Base-by-base conservation (phyloP, 2,329 filamentous ascomycete genomes). In the Paecilomyces variotii region DNA sequence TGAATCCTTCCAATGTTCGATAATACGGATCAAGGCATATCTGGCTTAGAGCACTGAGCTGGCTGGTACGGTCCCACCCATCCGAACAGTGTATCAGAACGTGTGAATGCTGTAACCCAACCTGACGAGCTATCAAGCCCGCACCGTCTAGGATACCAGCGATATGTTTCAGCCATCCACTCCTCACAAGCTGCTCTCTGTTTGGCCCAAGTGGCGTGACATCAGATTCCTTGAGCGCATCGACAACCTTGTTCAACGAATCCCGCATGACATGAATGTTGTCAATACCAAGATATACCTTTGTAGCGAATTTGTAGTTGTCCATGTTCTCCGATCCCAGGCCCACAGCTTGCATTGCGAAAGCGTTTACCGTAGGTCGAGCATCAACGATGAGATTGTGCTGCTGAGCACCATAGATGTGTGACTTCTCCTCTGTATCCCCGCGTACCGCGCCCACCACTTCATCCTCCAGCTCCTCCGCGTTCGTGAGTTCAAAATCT, bases 191-290 rank as follows among this genome's bases (percentile, higher is more conserved):
- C 2, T 89, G 78, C 35, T 97, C 91, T 67, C 86, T 84, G 71
- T 89, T 96, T 0, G 92, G 92, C 0, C 90, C 86, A 32, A 97
- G 76, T 1, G 89, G 85, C 0, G 90, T 89, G 28, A 97, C 82
- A 72, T 99, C 94, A 1, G 91, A 90, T 65, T 97, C 93, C 70
- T 96, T 97, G 68, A 99, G 79, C 2, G 91, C 88, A 62, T 96
- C 92, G 56, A 97, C 81, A 24, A 99, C 89, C 65, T 88, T 93
- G 65, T 88, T 87, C 34, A 99, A 80, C 1, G 93, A 97, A 61
- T 89, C 88, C 59, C 94, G 84, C 94, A 99, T 99, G 62, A 97
- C 91, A 70, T 99, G 94, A 60, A 99, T 97, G 71, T 99, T 99
- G 72, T 95, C 93, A 68, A 99, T 99, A 62, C 90, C 94, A 58